Conservation (phyloP, 345 rosid species). For the Gossypium turneri region DNA sequence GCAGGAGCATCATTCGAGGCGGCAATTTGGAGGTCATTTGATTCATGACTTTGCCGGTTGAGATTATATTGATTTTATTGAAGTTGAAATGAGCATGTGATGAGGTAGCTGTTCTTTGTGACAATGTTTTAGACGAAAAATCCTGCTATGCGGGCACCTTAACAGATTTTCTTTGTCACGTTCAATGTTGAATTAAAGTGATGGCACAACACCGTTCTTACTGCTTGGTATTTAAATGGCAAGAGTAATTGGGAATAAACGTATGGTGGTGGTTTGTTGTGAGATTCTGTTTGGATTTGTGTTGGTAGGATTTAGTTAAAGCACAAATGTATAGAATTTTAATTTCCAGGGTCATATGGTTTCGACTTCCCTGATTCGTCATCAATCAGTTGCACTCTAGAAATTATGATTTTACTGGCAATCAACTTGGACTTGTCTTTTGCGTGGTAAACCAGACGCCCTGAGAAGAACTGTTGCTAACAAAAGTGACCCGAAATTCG, state of each 20-base stretch:
- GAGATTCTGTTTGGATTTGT: neutral
- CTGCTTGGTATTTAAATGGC: neutral
- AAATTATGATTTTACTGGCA: too few species aligned
- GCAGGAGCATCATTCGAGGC: conserved; percentile 38
- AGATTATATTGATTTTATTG: neutral
- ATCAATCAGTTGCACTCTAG: too few species aligned
- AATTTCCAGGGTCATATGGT: neutral
- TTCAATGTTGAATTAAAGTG: neutral
- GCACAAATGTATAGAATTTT: neutral
- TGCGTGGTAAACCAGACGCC: too few species aligned
- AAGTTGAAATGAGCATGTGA: neutral
- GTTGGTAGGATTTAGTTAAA: neutral
- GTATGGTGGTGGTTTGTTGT: neutral
- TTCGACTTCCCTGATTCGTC: neutral
- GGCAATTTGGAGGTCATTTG: conserved; percentile 45
- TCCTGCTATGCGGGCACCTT: neutral
- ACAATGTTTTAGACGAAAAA: neutral
- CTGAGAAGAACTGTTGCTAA: too few species aligned
- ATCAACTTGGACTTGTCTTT: too few species aligned
- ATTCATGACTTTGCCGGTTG: conserved; percentile 51
- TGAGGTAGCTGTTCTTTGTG: neutral
- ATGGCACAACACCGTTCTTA: neutral
- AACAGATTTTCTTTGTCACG: neutral
- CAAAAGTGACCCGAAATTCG: too few species aligned
- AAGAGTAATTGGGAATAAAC: neutral